These are phyloP conservation scores for Chalciporus pseudorubinellus DNA, from an alignment of 768 basidiomycete genomes.

Conservation along the genomic window DNA sequence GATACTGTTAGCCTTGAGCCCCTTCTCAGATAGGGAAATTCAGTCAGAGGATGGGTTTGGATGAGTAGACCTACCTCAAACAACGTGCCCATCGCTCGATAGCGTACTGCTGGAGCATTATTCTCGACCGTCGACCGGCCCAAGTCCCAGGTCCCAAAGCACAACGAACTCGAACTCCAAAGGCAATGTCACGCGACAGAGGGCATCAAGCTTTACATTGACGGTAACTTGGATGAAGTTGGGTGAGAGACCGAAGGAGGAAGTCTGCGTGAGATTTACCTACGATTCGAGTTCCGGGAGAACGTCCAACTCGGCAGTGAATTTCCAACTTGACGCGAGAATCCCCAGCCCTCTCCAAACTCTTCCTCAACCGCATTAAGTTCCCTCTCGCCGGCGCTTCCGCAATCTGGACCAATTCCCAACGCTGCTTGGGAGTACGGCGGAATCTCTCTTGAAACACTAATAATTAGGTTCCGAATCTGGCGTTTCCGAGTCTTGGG, in stretches of 20 bases:
- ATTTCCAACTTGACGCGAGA: not conserved
- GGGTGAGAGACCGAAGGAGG: not conserved
- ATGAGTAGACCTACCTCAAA: too few species aligned
- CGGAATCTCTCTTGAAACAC: not conserved
- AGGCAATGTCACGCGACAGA: not conserved
- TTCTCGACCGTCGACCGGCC: not conserved
- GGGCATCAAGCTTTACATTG: not conserved
- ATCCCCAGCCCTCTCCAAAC: not conserved
- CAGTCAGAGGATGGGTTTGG: too few species aligned
- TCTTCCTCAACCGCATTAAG: not conserved
- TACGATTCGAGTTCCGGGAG: not conserved
- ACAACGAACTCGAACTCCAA: too few species aligned
- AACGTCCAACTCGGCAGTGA: not conserved
- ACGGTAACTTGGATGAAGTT: not conserved
- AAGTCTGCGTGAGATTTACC: constrained; percentile 4
- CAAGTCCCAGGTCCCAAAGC: too few species aligned
- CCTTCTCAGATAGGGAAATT: not conserved
- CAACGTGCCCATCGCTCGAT: not conserved
- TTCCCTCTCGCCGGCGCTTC: too few species aligned
- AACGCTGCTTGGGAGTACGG: not conserved
- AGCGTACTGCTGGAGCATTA: not conserved
- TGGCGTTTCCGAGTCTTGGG: not conserved
- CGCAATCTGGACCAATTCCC: not conserved
- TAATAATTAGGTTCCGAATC: not conserved
- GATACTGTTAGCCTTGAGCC: not conserved